Evolutionary conservation across 2,329 filamentous ascomycete genomes (phyloP).

Genomic region (Trichophaea hybrida): DNA sequence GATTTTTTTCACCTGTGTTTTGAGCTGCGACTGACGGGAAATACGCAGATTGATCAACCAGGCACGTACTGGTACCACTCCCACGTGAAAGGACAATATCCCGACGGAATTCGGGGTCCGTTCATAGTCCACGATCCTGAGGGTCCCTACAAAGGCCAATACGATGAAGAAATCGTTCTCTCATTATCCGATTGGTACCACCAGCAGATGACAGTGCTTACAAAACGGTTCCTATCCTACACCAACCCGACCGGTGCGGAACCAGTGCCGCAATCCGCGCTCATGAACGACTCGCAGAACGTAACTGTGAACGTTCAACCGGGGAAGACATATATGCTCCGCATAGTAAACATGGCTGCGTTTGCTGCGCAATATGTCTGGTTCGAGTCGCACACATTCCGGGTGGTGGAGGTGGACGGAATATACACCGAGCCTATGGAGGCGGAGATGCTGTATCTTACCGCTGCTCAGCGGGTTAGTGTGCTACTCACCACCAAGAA

Average conservation of each 20-base stretch:
- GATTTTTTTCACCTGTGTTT: not conserved
- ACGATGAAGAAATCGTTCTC: conserved; percentile 49
- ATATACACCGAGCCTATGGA: conserved; percentile 49
- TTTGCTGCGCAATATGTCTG: conserved; percentile 48
- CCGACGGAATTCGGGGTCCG: conserved; percentile 52
- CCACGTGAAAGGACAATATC: conserved; percentile 52
- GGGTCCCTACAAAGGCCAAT: conserved; percentile 42
- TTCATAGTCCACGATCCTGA: conserved; percentile 50
- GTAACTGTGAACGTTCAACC: conserved; percentile 46
- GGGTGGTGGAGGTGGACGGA: conserved; percentile 59
- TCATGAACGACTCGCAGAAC: conserved; percentile 58
- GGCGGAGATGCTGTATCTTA: conserved; percentile 50
- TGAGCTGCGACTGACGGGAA: not conserved
- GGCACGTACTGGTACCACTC: conserved; percentile 73
- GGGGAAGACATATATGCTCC: conserved; percentile 57
- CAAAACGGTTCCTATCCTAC: conserved; percentile 36
- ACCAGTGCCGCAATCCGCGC: conserved; percentile 51
- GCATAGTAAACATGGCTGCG: conserved; percentile 57
- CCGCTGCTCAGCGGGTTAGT: conserved; percentile 49
- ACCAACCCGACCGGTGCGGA: conserved; percentile 41
- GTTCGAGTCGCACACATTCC: conserved; percentile 53
- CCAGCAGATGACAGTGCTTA: conserved; percentile 38
- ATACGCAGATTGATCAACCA: conserved; percentile 41
- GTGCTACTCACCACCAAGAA: conserved; percentile 47
- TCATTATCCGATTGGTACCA: conserved; percentile 63